These are phyloP conservation scores for Mycena vulgaris DNA, from an alignment of 768 basidiomycete genomes.

Conservation along the genomic window DNA sequence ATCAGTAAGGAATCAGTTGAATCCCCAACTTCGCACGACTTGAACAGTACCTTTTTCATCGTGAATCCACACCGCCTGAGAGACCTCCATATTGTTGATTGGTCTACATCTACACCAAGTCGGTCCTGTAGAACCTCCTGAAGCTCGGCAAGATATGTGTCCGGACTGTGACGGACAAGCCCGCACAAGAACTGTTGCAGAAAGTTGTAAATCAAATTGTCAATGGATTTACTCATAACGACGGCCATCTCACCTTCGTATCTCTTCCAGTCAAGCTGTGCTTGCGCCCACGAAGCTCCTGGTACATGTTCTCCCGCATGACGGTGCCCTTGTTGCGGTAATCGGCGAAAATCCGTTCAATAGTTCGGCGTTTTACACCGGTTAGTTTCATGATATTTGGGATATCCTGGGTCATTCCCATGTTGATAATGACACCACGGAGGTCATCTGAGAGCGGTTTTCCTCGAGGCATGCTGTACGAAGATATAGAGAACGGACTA, in stretches of 20 bases:
- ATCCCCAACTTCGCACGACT: not conserved
- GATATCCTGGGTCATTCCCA: constrained; percentile 2
- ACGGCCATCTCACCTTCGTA: not conserved
- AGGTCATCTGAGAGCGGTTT: constrained; percentile 17
- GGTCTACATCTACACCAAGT: constrained; percentile 31
- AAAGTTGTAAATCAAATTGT: not conserved
- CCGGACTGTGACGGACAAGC: constrained; percentile 40
- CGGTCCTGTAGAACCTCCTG: constrained; percentile 37
- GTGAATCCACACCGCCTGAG: constrained; percentile 40
- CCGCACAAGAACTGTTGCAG: constrained; percentile 41
- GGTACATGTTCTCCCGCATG: constrained; percentile 6
- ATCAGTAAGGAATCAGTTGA: not conserved
- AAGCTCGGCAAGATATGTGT: constrained; percentile 42
- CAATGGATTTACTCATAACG: not conserved
- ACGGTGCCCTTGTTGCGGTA: constrained; percentile 16
- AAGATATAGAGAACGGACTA: not conserved
- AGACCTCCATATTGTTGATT: constrained; percentile 33
- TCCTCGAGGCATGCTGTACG: not conserved
- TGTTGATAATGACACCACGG: constrained; percentile 5
- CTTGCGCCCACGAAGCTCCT: constrained; percentile 4
- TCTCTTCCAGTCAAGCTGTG: not conserved
- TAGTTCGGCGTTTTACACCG: constrained; percentile 6
- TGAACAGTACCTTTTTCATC: constrained; percentile 35
- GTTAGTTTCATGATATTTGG: not conserved
- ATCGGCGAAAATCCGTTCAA: not conserved